Base-by-base conservation (phyloP, 352 stramenopile genomes). In the Pilasporangium apinafurcum region DNA sequence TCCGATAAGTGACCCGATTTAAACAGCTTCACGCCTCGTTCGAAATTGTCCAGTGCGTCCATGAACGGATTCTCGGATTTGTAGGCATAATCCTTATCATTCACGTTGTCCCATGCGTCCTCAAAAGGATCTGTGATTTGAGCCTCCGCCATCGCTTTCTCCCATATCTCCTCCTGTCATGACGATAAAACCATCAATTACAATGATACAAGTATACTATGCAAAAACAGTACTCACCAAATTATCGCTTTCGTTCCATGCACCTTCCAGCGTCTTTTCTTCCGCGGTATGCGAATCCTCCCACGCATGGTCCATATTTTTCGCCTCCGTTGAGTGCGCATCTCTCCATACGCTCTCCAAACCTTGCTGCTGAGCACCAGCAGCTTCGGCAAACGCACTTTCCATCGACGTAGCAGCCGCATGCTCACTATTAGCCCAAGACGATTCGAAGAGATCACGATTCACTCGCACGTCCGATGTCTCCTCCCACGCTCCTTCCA, bases 1-100 rank as follows among this genome's bases (percentile, higher is more conserved):
- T 97, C 75, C 38, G 85, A 70, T 14, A 98, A 59, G 43, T 96
- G 79, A 1, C 95, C 95, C 21, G 84, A 70, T 24, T 91, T 55
- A 59, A 97, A 98, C 36, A 96, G 80, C 43, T 76, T 55, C 13
- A 90, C 54, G 10, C 79, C 79, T 37, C 69, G 68, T 30, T 84
- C 60, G 40, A 90, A 93, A 47, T 86, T 87, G 27, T 88, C 79
- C 1, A 69, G 65, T 39, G 68, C 49, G 21, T 72, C 61, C 40
- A 71, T 24, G 38, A 70, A 93, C 48, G 79, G 76, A 32, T 93
- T 93, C 21, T 90, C 74, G 9, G 65, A 53, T 46, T 89, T 80
- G 58, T 86, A 90, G 9, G 66, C 62, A 56, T 93, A 93, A 42
- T 80, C 66, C 36, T 60, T 74, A 13, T 66, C 44, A 20, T 63